Evolutionary conservation across 1,284 basidiomycete genomes (phyloP).

Genomic region (Apiotrichum gamsii): DNA sequence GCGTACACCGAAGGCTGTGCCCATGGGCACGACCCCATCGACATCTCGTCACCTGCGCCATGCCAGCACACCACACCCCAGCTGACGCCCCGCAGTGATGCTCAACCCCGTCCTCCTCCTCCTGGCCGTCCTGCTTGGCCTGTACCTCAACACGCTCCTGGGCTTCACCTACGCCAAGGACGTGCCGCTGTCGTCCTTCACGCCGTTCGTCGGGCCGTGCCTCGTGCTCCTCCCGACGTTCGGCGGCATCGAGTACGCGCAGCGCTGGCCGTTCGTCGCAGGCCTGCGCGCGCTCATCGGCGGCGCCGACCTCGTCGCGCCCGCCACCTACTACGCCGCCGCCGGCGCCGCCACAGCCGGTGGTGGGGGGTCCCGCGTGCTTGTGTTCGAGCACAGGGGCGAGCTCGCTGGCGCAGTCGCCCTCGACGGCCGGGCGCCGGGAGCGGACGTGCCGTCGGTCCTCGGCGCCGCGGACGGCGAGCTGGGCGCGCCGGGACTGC

Average conservation of each 20-base stretch:
- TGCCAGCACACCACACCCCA: background rate
- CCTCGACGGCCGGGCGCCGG: conserved; percentile 55
- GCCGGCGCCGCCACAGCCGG: conserved; percentile 56
- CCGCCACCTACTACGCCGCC: conserved; percentile 57
- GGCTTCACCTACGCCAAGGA: conserved; percentile 58
- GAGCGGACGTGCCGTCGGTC: conserved; percentile 19
- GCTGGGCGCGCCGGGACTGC: background rate
- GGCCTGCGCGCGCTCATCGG: conserved; percentile 55
- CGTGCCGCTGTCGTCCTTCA: conserved; percentile 52
- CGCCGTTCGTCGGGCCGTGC: conserved; percentile 61
- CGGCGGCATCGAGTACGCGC: conserved; percentile 56
- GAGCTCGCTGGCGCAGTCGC: conserved; percentile 63
- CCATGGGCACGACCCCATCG: no score
- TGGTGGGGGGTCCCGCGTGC: conserved; percentile 36
- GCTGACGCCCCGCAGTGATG: conserved; percentile 51
- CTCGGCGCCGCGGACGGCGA: conserved; percentile 21
- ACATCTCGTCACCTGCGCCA: no score
- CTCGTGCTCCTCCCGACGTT: conserved; percentile 60
- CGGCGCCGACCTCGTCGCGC: conserved; percentile 55
- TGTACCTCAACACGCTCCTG: conserved; percentile 56
- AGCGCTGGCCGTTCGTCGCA: conserved; percentile 31
- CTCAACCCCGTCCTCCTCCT: conserved; percentile 56
- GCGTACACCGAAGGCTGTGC: no score
- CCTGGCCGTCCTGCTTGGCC: conserved; percentile 58
- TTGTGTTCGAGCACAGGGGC: conserved; percentile 57